Percentiles rank a stretch among this genome's conserved stretches.
phyloP scores from a whole-genome alignment of 495 filamentous ascomycete species.

The Lentithecium fluviatile region DNA sequence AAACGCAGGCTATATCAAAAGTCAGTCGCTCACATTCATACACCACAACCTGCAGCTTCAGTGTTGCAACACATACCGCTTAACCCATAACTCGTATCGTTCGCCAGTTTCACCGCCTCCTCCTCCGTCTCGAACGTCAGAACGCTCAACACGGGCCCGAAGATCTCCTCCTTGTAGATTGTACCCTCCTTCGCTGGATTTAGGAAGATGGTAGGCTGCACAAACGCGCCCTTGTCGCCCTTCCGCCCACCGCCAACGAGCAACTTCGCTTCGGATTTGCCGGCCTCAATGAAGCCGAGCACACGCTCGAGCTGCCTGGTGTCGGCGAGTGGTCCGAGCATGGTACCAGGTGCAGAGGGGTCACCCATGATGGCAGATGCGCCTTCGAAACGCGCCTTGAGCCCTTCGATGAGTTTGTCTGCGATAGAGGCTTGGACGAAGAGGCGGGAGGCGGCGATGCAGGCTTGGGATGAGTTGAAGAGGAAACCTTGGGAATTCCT shows the following conservation, averaged over 20 bases:
- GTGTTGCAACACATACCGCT: constrained; percentile 6
- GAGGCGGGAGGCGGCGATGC: constrained; percentile 58
- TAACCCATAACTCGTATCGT: constrained; percentile 42
- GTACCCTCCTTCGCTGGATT: constrained; percentile 36
- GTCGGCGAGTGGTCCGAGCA: constrained; percentile 60
- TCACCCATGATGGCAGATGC: constrained; percentile 50
- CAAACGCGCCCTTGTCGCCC: constrained; percentile 33
- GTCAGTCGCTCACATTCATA: background rate
- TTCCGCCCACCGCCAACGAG: constrained; percentile 20
- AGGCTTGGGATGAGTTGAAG: constrained; percentile 60
- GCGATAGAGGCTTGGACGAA: constrained; percentile 56
- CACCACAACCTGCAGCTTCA: background rate
- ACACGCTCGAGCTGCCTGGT: constrained; percentile 49
- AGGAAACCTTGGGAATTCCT: constrained; percentile 54
- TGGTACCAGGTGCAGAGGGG: constrained; percentile 45
- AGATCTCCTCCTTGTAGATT: constrained; percentile 39
- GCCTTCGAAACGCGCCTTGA: constrained; percentile 51
- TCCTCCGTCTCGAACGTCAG: constrained; percentile 54
- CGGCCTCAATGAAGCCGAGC: constrained; percentile 37
- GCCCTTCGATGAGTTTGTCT: constrained; percentile 58
- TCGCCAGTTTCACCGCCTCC: constrained; percentile 51
- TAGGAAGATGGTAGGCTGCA: constrained; percentile 40
- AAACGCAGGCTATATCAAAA: constrained; percentile 16
- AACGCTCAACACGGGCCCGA: constrained; percentile 45
- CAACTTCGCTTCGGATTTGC: constrained; percentile 32